Evolutionary conservation across 1,284 basidiomycete genomes (phyloP), one percentile per base, ranked within the genome.

Genomic region (Xerocomus nothofagi): DNA sequence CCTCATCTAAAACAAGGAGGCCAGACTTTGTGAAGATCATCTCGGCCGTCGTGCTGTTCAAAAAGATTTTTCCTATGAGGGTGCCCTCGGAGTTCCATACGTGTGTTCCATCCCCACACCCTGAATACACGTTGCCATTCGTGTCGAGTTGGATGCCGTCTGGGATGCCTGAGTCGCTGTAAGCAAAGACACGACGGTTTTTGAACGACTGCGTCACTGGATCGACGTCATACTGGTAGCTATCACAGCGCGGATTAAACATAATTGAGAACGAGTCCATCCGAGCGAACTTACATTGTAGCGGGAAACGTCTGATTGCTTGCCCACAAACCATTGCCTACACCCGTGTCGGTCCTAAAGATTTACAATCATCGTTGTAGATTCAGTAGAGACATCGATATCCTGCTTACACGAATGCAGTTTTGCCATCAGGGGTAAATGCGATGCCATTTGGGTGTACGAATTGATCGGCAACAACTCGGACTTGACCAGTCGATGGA

Each of bases 61-160:
- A 53, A 70, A 84, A 89, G 63, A 91, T 83, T 67, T 91, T 91
- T 36, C 88, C 88, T 10, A 91, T 69, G 3, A 91, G 72, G 2
- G 73, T 77, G 3, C 88, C 88, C 14, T 75, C 60, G 0, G 76
- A 59, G 60, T 81, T 79, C 79, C 82, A 90, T 3, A 91, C 84
- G 70, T 84, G 57, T 11, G 40, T 20, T 14, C 65, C 67, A 3
- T 69, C 67, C 17, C 59, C 63, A 36, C 50, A 53, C 15, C 56
- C 63, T 1, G 59, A 52, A 39, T 42, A 65, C 14, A 63, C 44
- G 34, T 69, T 48, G 14, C 47, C 47, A 18, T 51, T 41, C 14
- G 39, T 46, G 39, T 55, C 55, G 8, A 53, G 55, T 59, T 88
- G 80, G 1, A 87, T 80, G 37, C 89, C 90, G 57, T 92, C 89